A percentile compares a stretch with the other conserved stretches of the same genome.
phyloP scores from a whole-genome alignment of 2,329 filamentous ascomycete genomes.

The Dothistroma septosporum region DNA sequence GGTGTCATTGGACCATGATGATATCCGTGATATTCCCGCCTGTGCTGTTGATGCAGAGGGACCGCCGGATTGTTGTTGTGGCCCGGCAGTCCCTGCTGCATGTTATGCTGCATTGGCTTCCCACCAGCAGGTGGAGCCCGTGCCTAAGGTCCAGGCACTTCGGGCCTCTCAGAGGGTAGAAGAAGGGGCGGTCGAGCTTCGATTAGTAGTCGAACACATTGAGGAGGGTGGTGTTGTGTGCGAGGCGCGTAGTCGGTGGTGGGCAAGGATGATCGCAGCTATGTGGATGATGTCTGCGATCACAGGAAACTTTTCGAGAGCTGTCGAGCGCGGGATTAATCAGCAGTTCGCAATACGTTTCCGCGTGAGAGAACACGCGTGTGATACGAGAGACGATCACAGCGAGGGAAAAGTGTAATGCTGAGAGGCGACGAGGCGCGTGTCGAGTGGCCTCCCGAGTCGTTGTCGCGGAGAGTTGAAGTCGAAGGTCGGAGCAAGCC shows the following conservation, averaged over 20 bases:
- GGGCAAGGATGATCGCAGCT: slow-evolving; percentile 30
- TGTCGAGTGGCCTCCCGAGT: not conserved
- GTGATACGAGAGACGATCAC: not conserved
- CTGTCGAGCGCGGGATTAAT: not conserved
- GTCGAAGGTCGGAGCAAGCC: not conserved
- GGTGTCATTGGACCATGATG: not conserved
- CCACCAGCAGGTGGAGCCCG: not conserved
- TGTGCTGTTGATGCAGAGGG: slow-evolving; percentile 3
- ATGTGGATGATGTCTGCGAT: not conserved
- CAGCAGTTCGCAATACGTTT: not conserved
- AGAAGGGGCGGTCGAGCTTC: not conserved
- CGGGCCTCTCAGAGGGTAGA: not conserved
- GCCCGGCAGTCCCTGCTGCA: not conserved
- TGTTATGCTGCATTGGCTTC: slow-evolving; percentile 1
- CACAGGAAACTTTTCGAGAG: not conserved
- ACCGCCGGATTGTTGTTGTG: not conserved
- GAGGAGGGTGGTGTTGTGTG: not conserved
- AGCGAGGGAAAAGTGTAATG: not conserved
- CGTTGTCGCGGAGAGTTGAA: not conserved
- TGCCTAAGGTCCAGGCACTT: not conserved
- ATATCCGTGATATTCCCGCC: slow-evolving; percentile 1
- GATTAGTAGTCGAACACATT: not conserved
- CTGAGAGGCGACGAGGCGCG: not conserved
- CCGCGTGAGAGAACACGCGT: not conserved
- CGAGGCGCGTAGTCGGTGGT: slow-evolving; percentile 35